Percentiles rank a stretch among this genome's conserved stretches.
Evolutionary conservation across 768 basidiomycete genomes (phyloP).

Genomic region (Suillus weaverae): DNA sequence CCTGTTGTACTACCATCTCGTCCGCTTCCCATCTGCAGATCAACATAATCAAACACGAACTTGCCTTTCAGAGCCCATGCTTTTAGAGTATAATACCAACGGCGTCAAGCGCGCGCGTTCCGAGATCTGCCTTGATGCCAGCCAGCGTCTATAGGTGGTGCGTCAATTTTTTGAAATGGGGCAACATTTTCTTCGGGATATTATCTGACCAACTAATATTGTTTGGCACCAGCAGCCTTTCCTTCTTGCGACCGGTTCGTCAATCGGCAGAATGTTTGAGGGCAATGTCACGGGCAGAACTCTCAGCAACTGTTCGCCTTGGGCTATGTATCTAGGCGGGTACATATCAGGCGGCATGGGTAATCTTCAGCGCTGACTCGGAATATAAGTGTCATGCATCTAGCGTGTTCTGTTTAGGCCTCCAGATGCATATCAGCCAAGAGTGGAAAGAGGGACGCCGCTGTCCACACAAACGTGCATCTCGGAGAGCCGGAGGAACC

Average conservation of each 20-base stretch:
- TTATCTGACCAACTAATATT: background rate
- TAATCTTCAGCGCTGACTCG: background rate
- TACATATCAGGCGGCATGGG: constrained; percentile 26
- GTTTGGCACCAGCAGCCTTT: background rate
- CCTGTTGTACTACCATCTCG: background rate
- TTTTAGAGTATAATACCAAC: background rate
- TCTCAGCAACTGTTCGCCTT: constrained; percentile 70
- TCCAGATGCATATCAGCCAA: constrained; percentile 56
- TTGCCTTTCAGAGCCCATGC: background rate
- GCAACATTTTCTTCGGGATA: background rate
- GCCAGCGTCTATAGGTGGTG: background rate
- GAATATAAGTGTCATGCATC: background rate
- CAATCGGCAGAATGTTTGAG: constrained; percentile 29
- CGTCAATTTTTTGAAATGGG: background rate
- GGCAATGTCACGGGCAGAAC: constrained; percentile 54
- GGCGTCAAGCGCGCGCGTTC: background rate
- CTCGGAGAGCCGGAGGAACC: constrained; percentile 60
- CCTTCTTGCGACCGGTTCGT: background rate
- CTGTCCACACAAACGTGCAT: constrained; percentile 60
- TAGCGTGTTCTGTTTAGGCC: constrained; percentile 74
- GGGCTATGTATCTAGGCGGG: constrained; percentile 52
- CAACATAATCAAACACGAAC: background rate
- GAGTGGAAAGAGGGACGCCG: constrained; percentile 58
- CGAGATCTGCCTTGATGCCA: background rate
- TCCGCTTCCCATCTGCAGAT: background rate